Conservation (phyloP, 2,329 filamentous ascomycete species). For the Botrytis pseudocinerea region DNA sequence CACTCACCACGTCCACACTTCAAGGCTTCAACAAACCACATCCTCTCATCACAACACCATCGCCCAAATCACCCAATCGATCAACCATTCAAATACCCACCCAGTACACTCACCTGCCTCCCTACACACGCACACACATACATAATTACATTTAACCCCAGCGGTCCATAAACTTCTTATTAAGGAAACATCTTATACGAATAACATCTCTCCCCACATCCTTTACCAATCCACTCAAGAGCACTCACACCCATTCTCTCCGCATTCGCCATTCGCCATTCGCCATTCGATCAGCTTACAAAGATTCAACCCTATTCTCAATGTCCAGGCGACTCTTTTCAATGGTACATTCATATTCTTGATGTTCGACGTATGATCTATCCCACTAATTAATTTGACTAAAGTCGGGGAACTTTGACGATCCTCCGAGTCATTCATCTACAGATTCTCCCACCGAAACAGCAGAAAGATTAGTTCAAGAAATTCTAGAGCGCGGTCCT, state of each 20-base stretch:
- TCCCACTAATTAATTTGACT: slow-evolving; percentile 11
- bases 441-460: slow-evolving; percentile 35
- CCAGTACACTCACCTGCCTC: no score
- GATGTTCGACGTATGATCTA: background rate
- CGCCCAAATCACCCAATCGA: background rate
- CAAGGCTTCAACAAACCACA: slow-evolving; percentile 1
- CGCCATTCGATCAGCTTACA: background rate
- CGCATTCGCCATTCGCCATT: no score
- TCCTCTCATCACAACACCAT: background rate
- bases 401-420: slow-evolving; percentile 38
- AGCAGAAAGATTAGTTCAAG: slow-evolving; percentile 42
- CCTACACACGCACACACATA: background rate
- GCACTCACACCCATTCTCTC: background rate
- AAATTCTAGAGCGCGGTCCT: slow-evolving; percentile 45
- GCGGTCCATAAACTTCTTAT: background rate
- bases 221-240: background rate
- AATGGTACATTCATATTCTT: slow-evolving; percentile 32
- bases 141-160: background rate
- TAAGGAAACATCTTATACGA: background rate
- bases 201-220: background rate
- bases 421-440: slow-evolving; percentile 31
- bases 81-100: background rate
- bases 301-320: background rate
- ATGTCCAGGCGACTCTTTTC: slow-evolving; percentile 34
- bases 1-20: background rate